These are phyloP conservation scores for Claviceps lovelessii DNA, from an alignment of 2,329 filamentous ascomycete species.

Conservation along the genomic window DNA sequence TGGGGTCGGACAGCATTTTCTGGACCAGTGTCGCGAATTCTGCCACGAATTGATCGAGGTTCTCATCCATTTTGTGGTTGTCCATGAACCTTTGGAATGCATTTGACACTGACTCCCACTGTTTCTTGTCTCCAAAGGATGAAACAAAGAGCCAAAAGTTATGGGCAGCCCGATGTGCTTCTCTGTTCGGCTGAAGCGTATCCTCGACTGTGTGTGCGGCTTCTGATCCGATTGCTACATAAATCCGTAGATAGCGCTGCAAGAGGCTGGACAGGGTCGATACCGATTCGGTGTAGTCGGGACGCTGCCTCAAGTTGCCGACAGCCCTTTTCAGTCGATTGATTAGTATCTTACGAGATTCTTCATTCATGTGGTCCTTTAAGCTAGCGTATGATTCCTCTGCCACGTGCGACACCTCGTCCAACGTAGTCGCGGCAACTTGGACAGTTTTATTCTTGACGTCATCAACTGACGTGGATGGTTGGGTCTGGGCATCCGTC, in stretches of 20 bases:
- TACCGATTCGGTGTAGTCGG: conserved; percentile 76
- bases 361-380: conserved; percentile 57
- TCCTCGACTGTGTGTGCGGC: conserved; percentile 52
- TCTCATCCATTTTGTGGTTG: conserved; percentile 61
- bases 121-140: conserved; percentile 58
- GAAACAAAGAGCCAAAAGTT: conserved; percentile 72
- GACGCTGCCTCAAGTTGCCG: conserved; percentile 55
- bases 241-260: conserved; percentile 62
- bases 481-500: conserved; percentile 12
- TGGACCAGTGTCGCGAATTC: conserved; percentile 63
- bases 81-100: conserved; percentile 56
- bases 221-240: conserved; percentile 58
- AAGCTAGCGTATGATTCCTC: conserved; percentile 52
- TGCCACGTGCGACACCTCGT: conserved; percentile 11
- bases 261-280: conserved; percentile 63
- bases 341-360: conserved; percentile 59
- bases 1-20: conserved; percentile 69
- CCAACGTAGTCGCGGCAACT: conserved; percentile 26
- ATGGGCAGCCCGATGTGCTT: conserved; percentile 58
- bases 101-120: conserved; percentile 63
- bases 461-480: conserved; percentile 45
- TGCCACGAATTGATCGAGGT: conserved; percentile 65
- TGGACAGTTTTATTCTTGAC: conserved; percentile 43
- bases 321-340: conserved; percentile 66
- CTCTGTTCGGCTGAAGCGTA: conserved; percentile 58